phyloP scores from a whole-genome alignment of 139 green algal genomes.

The Gonium pectorale region DNA sequence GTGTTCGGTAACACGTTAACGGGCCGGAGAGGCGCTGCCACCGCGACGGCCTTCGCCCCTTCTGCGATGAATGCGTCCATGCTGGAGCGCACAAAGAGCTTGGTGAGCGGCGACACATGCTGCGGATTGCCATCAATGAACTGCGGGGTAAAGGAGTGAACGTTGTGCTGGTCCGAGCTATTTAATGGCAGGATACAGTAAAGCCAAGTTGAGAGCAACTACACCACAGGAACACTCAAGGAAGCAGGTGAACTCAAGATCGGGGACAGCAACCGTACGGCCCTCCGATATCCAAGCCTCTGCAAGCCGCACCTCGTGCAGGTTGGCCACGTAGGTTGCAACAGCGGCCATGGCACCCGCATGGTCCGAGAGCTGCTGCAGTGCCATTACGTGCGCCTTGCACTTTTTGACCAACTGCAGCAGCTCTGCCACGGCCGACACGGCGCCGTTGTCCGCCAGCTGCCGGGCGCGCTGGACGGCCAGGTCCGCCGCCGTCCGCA shows the following conservation, averaged over 20 bases:
- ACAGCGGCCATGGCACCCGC: background rate
- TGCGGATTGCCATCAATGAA: background rate
- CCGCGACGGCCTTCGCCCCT: too few relatives aligned
- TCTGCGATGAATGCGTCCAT: background rate
- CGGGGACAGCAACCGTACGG: too few relatives aligned
- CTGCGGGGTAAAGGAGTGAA: background rate
- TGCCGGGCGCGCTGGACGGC: background rate
- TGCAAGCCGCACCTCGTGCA: slow-evolving; percentile 30
- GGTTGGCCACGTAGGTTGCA: background rate
- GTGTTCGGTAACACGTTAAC: too few relatives aligned
- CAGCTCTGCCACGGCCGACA: background rate
- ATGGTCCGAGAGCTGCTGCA: slow-evolving; percentile 9
- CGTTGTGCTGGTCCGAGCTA: too few relatives aligned
- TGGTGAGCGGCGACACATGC: slow-evolving; percentile 6
- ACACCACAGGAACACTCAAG: too few relatives aligned
- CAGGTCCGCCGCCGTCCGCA: slow-evolving; percentile 24
- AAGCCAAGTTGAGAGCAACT: too few relatives aligned
- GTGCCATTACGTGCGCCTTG: slow-evolving; percentile 42
- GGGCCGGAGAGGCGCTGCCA: background rate
- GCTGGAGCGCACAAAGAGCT: slow-evolving; percentile 28
- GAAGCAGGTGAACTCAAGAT: too few relatives aligned
- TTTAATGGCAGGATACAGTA: too few relatives aligned
- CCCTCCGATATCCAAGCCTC: too few relatives aligned
- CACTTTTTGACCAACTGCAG: slow-evolving; percentile 34
- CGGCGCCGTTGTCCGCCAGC: background rate